Percentiles rank a stretch among this genome's conserved stretches.
These are phyloP conservation scores for Sphagnum magellanicum DNA, from an alignment of 228 moss, liverwort and hornwort genomes.

Conservation along the genomic window DNA sequence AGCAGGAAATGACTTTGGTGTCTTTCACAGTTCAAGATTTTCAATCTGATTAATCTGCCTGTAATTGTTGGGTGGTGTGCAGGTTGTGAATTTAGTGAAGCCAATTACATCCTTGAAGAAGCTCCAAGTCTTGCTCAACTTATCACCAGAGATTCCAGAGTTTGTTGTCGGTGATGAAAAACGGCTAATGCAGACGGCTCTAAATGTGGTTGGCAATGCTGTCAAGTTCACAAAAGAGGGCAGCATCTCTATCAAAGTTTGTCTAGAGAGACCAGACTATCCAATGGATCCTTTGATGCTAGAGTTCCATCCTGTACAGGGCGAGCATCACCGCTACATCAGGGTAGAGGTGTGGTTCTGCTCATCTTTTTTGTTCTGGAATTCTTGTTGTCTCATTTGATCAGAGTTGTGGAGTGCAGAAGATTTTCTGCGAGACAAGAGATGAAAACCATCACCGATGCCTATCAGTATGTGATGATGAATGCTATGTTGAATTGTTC, in stretches of 20 bases:
- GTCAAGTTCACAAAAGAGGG: constrained; percentile 51
- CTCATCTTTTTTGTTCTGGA: not conserved
- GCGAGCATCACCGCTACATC: constrained; percentile 41
- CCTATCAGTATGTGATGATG: too few species aligned
- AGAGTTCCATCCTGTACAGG: constrained; percentile 30
- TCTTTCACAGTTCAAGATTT: too few species aligned
- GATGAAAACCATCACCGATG: too few species aligned
- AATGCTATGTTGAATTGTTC: too few species aligned
- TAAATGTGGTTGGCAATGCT: constrained; percentile 55
- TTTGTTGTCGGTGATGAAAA: constrained; percentile 50
- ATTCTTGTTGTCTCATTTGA: not conserved
- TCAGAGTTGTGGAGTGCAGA: not conserved
- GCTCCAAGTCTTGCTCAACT: constrained; percentile 41
- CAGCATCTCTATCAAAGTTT: constrained; percentile 36
- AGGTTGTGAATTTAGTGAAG: constrained; percentile 44
- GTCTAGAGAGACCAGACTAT: constrained; percentile 43
- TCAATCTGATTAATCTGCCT: too few species aligned
- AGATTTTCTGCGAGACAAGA: too few species aligned
- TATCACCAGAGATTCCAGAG: constrained; percentile 39
- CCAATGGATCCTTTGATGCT: constrained; percentile 37
- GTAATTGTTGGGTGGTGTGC: too few species aligned
- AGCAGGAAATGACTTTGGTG: too few species aligned
- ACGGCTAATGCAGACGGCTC: constrained; percentile 49
- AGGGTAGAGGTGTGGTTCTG: constrained; percentile 38
- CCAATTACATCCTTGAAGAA: constrained; percentile 60